Conservation (phyloP, 352 stramenopile genomes). For the Globisporangium perplexum region DNA sequence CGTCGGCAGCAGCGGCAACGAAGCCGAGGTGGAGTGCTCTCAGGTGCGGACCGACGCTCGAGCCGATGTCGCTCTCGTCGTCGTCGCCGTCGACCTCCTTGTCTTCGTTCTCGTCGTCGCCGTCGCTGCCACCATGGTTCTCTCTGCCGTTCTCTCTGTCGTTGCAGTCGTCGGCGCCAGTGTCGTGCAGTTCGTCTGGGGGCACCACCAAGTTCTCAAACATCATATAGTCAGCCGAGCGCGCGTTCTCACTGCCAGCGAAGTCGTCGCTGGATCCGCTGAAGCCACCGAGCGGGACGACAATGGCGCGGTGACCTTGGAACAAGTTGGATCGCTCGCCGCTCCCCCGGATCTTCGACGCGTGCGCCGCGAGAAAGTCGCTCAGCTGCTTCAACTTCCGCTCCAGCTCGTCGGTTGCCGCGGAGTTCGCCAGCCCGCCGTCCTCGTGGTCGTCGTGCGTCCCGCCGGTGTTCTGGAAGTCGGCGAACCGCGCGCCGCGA, state of each 20-base stretch:
- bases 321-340: constrained; percentile 27
- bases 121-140: not conserved
- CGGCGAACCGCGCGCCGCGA: constrained; percentile 1
- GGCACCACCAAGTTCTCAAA: constrained; percentile 20
- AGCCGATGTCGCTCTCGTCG: not conserved
- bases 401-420: not conserved
- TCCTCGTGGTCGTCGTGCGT: not conserved
- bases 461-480: constrained; percentile 1
- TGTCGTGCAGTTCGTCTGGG: not conserved
- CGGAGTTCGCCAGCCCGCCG: not conserved
- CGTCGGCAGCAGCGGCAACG: not conserved
- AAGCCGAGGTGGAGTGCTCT: not conserved
- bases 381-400: constrained; percentile 13
- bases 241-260: constrained; percentile 7
- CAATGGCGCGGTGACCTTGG: constrained; percentile 21
- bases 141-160: too few relatives aligned
- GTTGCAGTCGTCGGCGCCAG: not conserved
- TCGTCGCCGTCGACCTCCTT: not conserved
- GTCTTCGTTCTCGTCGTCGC: not conserved
- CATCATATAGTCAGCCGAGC: constrained; percentile 13
- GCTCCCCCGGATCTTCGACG: constrained; percentile 17
- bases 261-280: constrained; percentile 15
- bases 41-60: not conserved
- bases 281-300: constrained; percentile 21
- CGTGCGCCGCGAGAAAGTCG: constrained; percentile 28